Evolutionary conservation across 768 basidiomycete species (phyloP), one percentile per base, ranked within the genome.

Genomic region (Leccinum imitatum): DNA sequence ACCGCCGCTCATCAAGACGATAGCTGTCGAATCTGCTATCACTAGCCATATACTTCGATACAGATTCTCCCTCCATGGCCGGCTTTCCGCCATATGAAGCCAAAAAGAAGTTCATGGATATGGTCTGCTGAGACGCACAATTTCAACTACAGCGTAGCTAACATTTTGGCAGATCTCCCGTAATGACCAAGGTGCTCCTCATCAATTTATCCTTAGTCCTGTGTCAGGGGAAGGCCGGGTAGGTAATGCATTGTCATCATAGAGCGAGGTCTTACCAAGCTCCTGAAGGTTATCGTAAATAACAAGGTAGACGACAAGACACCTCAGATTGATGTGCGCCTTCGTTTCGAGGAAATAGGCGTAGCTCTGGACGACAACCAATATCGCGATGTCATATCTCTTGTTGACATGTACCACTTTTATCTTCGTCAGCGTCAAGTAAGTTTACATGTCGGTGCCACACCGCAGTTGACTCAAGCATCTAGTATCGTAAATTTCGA

Each of bases 341-440:
- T 98, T 33, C 76, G 89, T 17, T 98, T 98, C 71, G 87, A 97
- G 65, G 93, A 98, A 73, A 95, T 99, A 54, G 95, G 90, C 8
- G 86, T 98, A 58, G 83, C 89, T 21, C 77, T 99, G 52, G 96
- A 99, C 71, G 87, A 93, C 63, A 85, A 95, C 65, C 97, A 99
- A 74, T 99, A 98, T 71, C 85, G 93, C 55, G 94, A 98, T 73
- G 85, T 84, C 23, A 93, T 98, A 59, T 95, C 92, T 21, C 82
- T 98, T 50, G 80, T 95, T 60, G 95, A 98, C 72, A 94, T 98
- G 84, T 97, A 96, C 75, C 96, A 98, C 72, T 89, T 98, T 61
- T 97, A 96, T 74, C 82, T 88, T 50, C 86, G 97, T 56, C 87
- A 87, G 66, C 85, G 85, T 62, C 89, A 91, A 80, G 90, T 91